Percentiles rank a stretch among this genome's conserved stretches.
phyloP scores from a whole-genome alignment of 2,329 filamentous ascomycete genomes.

The Zasmidium citrigriseum region DNA sequence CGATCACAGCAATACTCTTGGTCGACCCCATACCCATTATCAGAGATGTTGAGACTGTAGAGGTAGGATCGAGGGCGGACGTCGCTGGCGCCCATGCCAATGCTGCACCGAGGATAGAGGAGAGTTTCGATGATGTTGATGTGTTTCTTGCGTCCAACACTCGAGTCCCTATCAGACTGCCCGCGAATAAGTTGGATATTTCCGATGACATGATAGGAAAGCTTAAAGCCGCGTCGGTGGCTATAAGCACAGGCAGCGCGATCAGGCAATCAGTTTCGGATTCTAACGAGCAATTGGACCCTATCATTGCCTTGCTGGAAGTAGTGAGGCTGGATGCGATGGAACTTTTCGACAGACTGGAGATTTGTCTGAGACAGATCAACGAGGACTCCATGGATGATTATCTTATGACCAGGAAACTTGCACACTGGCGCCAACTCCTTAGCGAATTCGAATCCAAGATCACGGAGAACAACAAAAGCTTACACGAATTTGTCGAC shows the following conservation, averaged over 20 bases:
- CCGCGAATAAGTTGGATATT: neutral
- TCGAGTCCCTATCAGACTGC: neutral
- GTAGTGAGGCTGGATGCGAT: slow-evolving; percentile 4
- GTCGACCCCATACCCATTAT: slow-evolving; percentile 19
- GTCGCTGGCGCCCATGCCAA: neutral
- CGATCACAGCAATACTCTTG: slow-evolving; percentile 12
- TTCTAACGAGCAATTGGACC: too few relatives aligned
- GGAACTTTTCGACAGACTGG: slow-evolving; percentile 12
- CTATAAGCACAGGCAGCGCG: neutral
- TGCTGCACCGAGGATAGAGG: neutral
- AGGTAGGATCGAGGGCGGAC: neutral
- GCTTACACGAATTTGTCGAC: slow-evolving; percentile 10
- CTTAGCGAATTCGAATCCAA: slow-evolving; percentile 16
- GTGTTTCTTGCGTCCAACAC: neutral
- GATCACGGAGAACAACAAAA: slow-evolving; percentile 8
- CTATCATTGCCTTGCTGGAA: slow-evolving; percentile 5
- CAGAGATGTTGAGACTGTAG: neutral
- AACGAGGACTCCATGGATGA: slow-evolving; percentile 19
- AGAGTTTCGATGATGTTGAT: neutral
- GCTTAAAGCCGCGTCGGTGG: neutral
- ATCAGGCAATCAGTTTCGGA: too few relatives aligned
- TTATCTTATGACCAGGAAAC: slow-evolving; percentile 12
- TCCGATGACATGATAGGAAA: neutral
- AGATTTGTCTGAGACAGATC: slow-evolving; percentile 13
- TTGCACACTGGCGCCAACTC: slow-evolving; percentile 13